Evolutionary conservation across 176 grass and related monocot genomes (phyloP), one percentile per base, ranked within the genome.

Genomic region (Bromus sterilis): DNA sequence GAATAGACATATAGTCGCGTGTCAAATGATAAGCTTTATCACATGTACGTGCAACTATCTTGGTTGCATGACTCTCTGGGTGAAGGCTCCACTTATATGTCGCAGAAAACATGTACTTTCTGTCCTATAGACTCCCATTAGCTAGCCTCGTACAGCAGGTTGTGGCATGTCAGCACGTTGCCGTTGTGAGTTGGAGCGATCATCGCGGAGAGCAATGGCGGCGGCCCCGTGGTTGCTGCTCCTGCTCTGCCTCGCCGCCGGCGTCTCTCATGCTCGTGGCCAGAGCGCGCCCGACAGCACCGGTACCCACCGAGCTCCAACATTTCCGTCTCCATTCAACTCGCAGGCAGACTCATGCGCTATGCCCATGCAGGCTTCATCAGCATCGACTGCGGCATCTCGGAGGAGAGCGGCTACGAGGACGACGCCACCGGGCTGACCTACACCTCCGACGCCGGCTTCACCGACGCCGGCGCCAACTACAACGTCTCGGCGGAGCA

Each of bases 341-440:
- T 69, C 35, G 35, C 20, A 5, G 4, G 66, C 24, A 69, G 66
- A 20, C 6, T 51, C 21, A 79, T 28, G 67, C 37, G 9, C 28
- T 57, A 12, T 75, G 34, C 33, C n/a, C 39, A 71, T 1, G n/a
- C 76, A 91, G 89, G 82, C 61, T 91, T 91, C 82, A 89, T 94
- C 31, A 94, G 83, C 75, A 86, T 94, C 16, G 91, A 91, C 71
- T 93, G 91, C 0, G 91, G 91, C 39, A 25, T 89, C 14, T 31
- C 84, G 12, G 69, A 44, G 44, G 81, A 86, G 30, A 71, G 31
- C 46, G 79, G 80, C 68, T 89, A 85, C 25, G 53, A 59, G 5
- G 84, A 87, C 60, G 53, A 10, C 35, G 15, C 15, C 23, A 89
- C 84, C 13, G 82, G 66, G 56, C 34, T 93, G 4, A 4, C 41